phyloP scores from a whole-genome alignment of 352 stramenopile genomes.

The Phytophthora uliginosa region DNA sequence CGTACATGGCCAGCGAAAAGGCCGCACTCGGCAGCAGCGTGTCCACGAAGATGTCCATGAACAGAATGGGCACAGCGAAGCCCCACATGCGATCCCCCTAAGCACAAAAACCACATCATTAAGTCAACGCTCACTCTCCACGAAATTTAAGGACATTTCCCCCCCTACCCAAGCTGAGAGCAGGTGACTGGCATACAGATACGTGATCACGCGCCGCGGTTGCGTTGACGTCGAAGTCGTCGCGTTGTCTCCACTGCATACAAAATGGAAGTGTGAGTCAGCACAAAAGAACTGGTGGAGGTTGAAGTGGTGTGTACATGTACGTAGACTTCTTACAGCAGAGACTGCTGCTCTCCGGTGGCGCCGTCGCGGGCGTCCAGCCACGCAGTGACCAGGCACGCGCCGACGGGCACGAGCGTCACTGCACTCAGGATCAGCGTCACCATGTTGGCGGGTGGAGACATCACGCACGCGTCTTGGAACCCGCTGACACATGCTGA shows the following conservation, averaged over 20 bases:
- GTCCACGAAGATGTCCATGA: slow-evolving; percentile 90
- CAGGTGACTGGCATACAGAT: slow-evolving; percentile 81
- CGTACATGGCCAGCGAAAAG: slow-evolving; percentile 83
- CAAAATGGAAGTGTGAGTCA: neutral
- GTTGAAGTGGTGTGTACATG: neutral
- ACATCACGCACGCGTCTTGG: slow-evolving; percentile 48
- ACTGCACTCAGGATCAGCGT: slow-evolving; percentile 65
- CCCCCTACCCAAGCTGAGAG: slow-evolving; percentile 75
- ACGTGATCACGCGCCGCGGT: slow-evolving; percentile 59
- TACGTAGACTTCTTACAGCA: slow-evolving; percentile 38
- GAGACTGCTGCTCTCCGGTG: slow-evolving; percentile 32
- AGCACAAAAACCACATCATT: neutral
- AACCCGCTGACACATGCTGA: slow-evolving; percentile 48
- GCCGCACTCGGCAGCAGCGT: slow-evolving; percentile 79
- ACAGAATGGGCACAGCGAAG: slow-evolving; percentile 83
- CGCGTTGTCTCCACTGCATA: neutral
- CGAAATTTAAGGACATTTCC: neutral
- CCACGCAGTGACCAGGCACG: slow-evolving; percentile 50
- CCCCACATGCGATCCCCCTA: slow-evolving; percentile 86
- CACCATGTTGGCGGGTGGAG: slow-evolving; percentile 60
- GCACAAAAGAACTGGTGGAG: slow-evolving; percentile 1
- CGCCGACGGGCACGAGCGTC: slow-evolving; percentile 54
- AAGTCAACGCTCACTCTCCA: neutral
- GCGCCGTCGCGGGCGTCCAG: slow-evolving; percentile 31
- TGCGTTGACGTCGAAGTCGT: slow-evolving; percentile 12